phyloP scores from a whole-genome alignment of 495 filamentous ascomycete genomes.

The Tuber indicum region DNA sequence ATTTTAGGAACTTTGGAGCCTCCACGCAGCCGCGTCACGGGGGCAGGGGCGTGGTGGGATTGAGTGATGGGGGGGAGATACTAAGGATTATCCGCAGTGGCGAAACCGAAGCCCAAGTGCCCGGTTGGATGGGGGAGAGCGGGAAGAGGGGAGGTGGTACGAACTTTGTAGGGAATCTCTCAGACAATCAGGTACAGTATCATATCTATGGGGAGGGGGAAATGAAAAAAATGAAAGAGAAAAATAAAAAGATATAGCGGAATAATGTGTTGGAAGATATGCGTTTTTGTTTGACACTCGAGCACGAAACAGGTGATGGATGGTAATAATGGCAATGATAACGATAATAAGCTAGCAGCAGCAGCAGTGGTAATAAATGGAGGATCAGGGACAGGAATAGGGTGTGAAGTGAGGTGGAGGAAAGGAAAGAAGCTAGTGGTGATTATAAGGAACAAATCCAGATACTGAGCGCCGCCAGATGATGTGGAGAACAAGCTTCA shows the following conservation, averaged over 20 bases:
- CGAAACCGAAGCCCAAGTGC: conserved; percentile 27
- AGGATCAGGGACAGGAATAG: neutral
- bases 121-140: conserved; percentile 10
- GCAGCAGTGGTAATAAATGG: neutral
- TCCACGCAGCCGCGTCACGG: conserved; percentile 28
- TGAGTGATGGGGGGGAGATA: conserved; percentile 6
- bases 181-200: conserved; percentile 22
- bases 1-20: conserved; percentile 14
- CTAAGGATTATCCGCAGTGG: conserved; percentile 21
- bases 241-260: neutral
- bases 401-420: neutral
- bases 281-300: neutral
- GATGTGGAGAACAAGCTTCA: neutral
- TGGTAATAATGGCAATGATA: neutral
- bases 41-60: neutral
- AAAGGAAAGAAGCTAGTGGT: neutral
- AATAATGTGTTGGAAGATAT: neutral
- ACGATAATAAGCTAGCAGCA: neutral
- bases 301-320: neutral
- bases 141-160: conserved; percentile 14
- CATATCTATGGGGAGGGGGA: neutral
- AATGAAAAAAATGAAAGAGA: conserved; percentile 4
- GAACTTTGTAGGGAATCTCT: conserved; percentile 20
- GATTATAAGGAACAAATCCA: neutral
- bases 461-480: neutral